These are phyloP conservation scores for Talaromyces stipitatus DNA, from an alignment of 495 filamentous ascomycete species.

Conservation along the genomic window DNA sequence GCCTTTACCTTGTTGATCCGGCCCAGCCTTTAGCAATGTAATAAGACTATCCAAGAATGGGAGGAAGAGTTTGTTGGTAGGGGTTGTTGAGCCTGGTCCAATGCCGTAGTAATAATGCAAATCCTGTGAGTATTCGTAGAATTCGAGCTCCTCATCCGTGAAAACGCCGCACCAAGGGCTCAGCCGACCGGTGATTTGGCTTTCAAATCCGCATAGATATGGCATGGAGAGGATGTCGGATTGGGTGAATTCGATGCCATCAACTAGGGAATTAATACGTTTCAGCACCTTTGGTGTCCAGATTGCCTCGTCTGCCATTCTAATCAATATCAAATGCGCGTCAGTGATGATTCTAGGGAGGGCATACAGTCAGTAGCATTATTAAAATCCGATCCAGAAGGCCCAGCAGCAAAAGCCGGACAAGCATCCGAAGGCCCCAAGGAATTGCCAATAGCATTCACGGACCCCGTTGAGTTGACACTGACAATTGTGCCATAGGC, in stretches of 20 bases:
- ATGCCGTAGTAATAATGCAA: conserved; percentile 52
- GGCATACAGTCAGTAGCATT: conserved; percentile 27
- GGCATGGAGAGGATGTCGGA: conserved; percentile 46
- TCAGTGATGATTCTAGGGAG: neutral
- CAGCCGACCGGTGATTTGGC: conserved; percentile 45
- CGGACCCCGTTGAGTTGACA: conserved; percentile 38
- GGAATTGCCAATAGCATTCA: conserved; percentile 39
- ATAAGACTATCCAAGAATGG: conserved; percentile 41
- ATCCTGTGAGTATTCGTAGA: conserved; percentile 54
- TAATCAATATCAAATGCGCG: neutral
- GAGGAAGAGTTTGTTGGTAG: conserved; percentile 35
- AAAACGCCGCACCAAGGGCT: conserved; percentile 50
- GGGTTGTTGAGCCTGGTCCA: conserved; percentile 42
- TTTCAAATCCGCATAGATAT: conserved; percentile 54
- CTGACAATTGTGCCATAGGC: conserved; percentile 42
- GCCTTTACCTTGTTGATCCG: conserved; percentile 30
- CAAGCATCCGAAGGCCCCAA: conserved; percentile 50
- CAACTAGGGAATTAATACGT: conserved; percentile 39
- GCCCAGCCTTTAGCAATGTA: conserved; percentile 36
- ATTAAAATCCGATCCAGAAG: conserved; percentile 42
- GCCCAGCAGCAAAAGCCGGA: conserved; percentile 33
- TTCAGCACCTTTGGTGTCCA: conserved; percentile 43
- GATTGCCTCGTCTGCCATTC: conserved; percentile 29
- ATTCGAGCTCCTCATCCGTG: conserved; percentile 39
- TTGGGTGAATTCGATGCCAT: conserved; percentile 40